Base-by-base conservation (phyloP, 1,284 basidiomycete species). In the Xanthoconium separans region DNA sequence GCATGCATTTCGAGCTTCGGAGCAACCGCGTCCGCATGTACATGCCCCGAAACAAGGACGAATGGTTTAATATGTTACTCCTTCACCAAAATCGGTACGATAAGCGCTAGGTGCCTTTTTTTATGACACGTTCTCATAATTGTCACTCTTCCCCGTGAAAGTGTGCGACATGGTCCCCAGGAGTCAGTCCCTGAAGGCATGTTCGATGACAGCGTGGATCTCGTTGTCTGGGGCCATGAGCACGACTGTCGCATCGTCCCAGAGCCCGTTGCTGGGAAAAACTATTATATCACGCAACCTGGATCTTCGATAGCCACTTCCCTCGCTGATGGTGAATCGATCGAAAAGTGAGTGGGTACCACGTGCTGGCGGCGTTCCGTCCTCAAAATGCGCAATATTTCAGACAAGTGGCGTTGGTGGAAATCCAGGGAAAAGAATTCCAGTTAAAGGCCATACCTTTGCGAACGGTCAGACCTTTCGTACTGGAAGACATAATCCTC, bases 191-290 rank as follows among this genome's bases (percentile, higher is more conserved):
- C 95, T 3, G 97, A 99, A 67, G 90, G 91, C 55, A 92, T 97
- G 84, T 99, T 99, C 64, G 96, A 98, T 67, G 93, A 99, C 66
- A 92, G 88, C 62, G 81, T 98, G 54, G 86, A 97, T 65, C 80
- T 99, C 6, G 92, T 99, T 9, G 79, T 99, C 1, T 99, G 96
- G 96, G 96, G 97, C 2, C 97, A 99, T 69, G 97, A 99, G 70
- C 97, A 99, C 69, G 96, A 99, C 70, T 98, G 95, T 68, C 84
- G 93, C 27, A 94, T 98, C 56, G 77, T 84, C 3, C 96, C 96
- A 0, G 93, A 98, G 66, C 79, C 85, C 2, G 95, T 99, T 6
- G 87, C 91, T 6, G 95, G 92, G 9, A 96, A 97, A 71, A 79
- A 82, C 6, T 99, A 99, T 73, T 86, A 83, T 63, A 95, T 99